phyloP scores from a whole-genome alignment of 2,329 filamentous ascomycete species.

The Penicillium crustosum region DNA sequence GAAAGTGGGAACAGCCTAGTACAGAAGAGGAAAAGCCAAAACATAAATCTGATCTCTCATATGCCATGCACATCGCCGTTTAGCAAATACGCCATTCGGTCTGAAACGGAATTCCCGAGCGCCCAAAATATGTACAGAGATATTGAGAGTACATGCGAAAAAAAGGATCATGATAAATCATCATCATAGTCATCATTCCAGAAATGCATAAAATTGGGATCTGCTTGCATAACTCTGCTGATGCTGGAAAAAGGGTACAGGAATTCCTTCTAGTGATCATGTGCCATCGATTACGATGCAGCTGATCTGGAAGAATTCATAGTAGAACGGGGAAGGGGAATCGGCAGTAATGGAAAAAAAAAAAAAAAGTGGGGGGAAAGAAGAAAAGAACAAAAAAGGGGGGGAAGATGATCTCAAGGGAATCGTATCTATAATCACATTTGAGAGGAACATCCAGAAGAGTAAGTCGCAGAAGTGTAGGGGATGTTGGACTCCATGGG shows the following conservation, averaged over 20 bases:
- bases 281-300: slow-evolving; percentile 14
- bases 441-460: slow-evolving; percentile 20
- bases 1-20: slow-evolving; percentile 1
- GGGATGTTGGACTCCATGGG: slow-evolving; percentile 18
- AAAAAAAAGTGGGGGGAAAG: background rate
- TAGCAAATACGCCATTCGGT: slow-evolving; percentile 4
- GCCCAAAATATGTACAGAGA: slow-evolving; percentile 18
- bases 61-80: slow-evolving; percentile 19
- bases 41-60: slow-evolving; percentile 25
- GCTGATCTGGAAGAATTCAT: background rate
- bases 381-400: background rate
- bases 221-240: slow-evolving; percentile 7
- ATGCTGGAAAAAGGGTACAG: background rate
- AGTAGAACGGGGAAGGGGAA: slow-evolving; percentile 10
- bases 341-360: background rate
- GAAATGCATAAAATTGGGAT: background rate
- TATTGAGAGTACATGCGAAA: background rate
- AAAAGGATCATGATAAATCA: background rate
- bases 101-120: slow-evolving; percentile 15
- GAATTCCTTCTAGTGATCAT: slow-evolving; percentile 1
- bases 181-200: slow-evolving; percentile 2
- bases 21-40: slow-evolving; percentile 5
- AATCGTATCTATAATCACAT: slow-evolving; percentile 16
- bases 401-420: background rate
- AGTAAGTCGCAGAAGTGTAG: slow-evolving; percentile 22